Base-by-base conservation (phyloP, 495 filamentous ascomycete species). In the Penicillium lividum region DNA sequence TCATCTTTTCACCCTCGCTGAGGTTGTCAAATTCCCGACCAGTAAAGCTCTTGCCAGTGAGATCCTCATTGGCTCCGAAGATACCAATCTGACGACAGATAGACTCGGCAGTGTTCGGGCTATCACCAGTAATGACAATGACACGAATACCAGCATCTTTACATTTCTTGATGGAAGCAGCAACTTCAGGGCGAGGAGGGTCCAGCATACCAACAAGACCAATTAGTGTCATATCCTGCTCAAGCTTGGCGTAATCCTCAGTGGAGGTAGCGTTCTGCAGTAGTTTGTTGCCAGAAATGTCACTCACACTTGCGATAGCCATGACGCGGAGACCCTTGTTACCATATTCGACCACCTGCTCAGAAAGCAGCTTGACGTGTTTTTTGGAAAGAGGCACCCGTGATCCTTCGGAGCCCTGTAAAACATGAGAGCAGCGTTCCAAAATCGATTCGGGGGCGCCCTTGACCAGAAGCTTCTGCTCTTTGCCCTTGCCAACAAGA, bases 101-200 rank as follows among this genome's bases (percentile, higher is more conserved):
- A 42, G 91, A 93, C 74, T 99, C 95, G 7, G 95, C 95, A 0
- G 95, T 99, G 77, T 93, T 94, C 65, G 87, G 92, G 72, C 96
- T 98, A 74, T 99, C 95, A 63, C 95, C 95, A 31, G 95, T 99
- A 68, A 99, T 96, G 47, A 99, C 95, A 65, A 99, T 88, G 34
- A 99, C 93, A 36, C 95, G 88, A 63, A 99, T 97, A 60, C 95
- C 95, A 62, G 95, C 95, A 55, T 89, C 86, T 63, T 86, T 89
- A 73, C 95, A 98, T 72, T 92, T 90, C 66, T 80, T 80, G 67
- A 99, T 96, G 27, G 94, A 91, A 43, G 77, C 82, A 44, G 87
- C 81, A 18, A 97, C 95, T 72, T 99, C 95, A n/a, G 90, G 89
- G 47, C 95, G 92, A 66, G 95, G 94, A 46, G 95, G 95, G 70